These are phyloP conservation scores for Paramyrothecium sp. DNA, from an alignment of 2,329 filamentous ascomycete species.

Conservation along the genomic window DNA sequence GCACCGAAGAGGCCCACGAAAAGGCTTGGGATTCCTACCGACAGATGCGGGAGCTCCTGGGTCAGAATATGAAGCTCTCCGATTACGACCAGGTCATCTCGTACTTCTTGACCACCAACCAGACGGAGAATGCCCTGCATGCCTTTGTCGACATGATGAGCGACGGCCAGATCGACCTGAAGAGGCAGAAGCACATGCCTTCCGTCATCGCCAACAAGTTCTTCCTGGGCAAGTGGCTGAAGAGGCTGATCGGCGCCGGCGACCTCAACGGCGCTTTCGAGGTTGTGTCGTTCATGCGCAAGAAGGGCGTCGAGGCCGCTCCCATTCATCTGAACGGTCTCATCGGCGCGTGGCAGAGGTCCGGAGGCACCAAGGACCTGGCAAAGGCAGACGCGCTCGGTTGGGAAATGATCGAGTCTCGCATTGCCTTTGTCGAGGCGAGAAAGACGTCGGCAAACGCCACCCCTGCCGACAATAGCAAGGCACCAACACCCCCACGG, in stretches of 20 bases:
- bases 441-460: conserved; percentile 25
- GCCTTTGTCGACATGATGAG: conserved; percentile 91
- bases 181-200: conserved; percentile 42
- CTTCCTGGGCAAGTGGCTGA: conserved; percentile 87
- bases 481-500: conserved; percentile 38
- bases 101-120: conserved; percentile 65
- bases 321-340: conserved; percentile 80
- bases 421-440: conserved; percentile 60
- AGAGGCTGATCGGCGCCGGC: conserved; percentile 72
- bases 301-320: conserved; percentile 64
- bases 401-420: conserved; percentile 73
- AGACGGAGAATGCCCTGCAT: conserved; percentile 66
- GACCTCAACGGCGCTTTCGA: conserved; percentile 69
- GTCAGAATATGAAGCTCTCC: conserved; percentile 60
- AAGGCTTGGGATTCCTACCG: conserved; percentile 69
- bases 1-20: conserved; percentile 42
- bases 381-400: conserved; percentile 66
- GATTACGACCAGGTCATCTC: conserved; percentile 77
- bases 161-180: conserved; percentile 50
- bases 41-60: conserved; percentile 60
- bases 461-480: background rate
- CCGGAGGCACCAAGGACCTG: conserved; percentile 51
- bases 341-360: conserved; percentile 74
- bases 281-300: conserved; percentile 74
- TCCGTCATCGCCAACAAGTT: conserved; percentile 66